A percentile compares a stretch with the other conserved stretches of the same genome.
Evolutionary conservation across 805 yeast species (phyloP).

Genomic region (Candida sakaeoensis): DNA sequence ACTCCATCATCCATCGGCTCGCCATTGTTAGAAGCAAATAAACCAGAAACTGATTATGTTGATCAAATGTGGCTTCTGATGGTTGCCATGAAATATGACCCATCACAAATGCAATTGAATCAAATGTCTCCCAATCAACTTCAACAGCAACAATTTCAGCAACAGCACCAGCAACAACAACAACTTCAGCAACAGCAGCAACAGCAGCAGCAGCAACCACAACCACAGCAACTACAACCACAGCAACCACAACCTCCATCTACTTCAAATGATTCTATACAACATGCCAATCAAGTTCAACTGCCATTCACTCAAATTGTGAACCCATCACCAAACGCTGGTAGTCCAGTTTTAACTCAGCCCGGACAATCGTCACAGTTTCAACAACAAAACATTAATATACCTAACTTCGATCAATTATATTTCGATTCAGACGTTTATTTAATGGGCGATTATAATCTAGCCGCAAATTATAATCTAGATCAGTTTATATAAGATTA

Average conservation of each 20-base stretch:
- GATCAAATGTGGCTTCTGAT: constrained; percentile 28
- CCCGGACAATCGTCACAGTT: too few species aligned
- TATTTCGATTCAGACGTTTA: constrained; percentile 1
- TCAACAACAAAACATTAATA: neutral
- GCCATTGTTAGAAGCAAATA: neutral
- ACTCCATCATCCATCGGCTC: constrained; percentile 7
- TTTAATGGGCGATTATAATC: constrained; percentile 2
- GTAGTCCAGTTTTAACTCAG: neutral
- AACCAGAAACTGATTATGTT: constrained; percentile 14
- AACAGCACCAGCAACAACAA: neutral
- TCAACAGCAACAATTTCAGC: neutral
- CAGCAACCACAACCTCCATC: neutral
- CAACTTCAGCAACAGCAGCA: neutral
- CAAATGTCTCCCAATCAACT: neutral
- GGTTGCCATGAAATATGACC: constrained; percentile 19
- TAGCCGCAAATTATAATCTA: constrained; percentile 2
- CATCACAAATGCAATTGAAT: constrained; percentile 2
- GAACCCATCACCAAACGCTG: neutral
- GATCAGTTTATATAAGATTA: constrained; percentile 1
- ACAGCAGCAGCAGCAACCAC: neutral
- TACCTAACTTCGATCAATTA: neutral
- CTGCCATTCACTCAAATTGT: neutral
- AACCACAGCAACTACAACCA: neutral
- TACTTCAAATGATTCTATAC: neutral
- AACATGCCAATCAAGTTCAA: neutral